phyloP scores from a whole-genome alignment of 2,329 filamentous ascomycete genomes.

The Alternaria longipes region DNA sequence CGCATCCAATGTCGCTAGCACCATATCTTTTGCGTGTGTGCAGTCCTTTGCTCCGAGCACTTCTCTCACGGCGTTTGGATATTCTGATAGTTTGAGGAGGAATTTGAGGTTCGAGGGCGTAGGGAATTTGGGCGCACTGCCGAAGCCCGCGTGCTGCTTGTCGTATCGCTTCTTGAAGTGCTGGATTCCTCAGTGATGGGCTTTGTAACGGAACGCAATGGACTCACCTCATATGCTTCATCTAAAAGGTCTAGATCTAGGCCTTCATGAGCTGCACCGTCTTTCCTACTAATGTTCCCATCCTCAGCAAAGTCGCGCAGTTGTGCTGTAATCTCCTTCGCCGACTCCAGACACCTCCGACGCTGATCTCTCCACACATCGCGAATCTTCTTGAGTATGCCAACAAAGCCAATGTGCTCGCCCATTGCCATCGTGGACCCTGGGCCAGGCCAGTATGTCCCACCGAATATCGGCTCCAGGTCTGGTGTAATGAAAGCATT shows the following conservation, averaged over 20 bases:
- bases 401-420: slow-evolving; percentile 78
- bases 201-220: slow-evolving; percentile 52
- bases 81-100: slow-evolving; percentile 76
- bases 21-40: slow-evolving; percentile 78
- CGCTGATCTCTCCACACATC: slow-evolving; percentile 84
- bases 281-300: slow-evolving; percentile 68
- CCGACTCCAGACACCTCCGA: slow-evolving; percentile 81
- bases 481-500: slow-evolving; percentile 97
- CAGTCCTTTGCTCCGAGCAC: slow-evolving; percentile 88
- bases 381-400: slow-evolving; percentile 80
- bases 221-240: slow-evolving; percentile 75
- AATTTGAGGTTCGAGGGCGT: slow-evolving; percentile 87
- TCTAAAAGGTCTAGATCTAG: slow-evolving; percentile 91
- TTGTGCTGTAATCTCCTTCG: slow-evolving; percentile 81
- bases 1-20: slow-evolving; percentile 77
- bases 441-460: slow-evolving; percentile 93
- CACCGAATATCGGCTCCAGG: slow-evolving; percentile 92
- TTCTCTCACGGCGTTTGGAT: slow-evolving; percentile 77
- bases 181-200: slow-evolving; percentile 15
- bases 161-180: slow-evolving; percentile 40
- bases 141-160: slow-evolving; percentile 67
- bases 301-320: slow-evolving; percentile 89
- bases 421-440: slow-evolving; percentile 62
- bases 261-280: slow-evolving; percentile 67
- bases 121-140: slow-evolving; percentile 81